Percentiles rank a stretch among this genome's conserved stretches.
Conservation (phyloP, 495 filamentous ascomycete species). For the Bathelium albidoporum region DNA sequence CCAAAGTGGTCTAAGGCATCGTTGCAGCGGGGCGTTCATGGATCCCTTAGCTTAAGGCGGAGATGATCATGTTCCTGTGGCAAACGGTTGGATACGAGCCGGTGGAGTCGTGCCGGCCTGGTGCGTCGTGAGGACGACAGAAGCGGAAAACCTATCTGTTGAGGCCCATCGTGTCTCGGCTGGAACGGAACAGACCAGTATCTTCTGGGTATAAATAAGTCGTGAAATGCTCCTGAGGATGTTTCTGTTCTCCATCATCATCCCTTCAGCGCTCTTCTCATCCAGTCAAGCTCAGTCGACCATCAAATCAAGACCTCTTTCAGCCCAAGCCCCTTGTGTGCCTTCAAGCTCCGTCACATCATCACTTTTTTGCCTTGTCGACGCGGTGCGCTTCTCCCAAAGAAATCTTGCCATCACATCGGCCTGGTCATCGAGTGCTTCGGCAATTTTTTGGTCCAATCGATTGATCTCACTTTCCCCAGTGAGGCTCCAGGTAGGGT, state of each 20-base stretch:
- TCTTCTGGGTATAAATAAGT: constrained; percentile 4
- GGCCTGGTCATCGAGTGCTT: not conserved
- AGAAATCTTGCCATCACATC: not conserved
- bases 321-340: not conserved
- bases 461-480: not conserved
- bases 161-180: not conserved
- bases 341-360: not conserved
- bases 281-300: not conserved
- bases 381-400: not conserved
- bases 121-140: not conserved
- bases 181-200: not conserved
- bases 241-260: constrained; percentile 15
- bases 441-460: not conserved
- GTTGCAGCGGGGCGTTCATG: constrained; percentile 6
- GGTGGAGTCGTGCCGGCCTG: not conserved
- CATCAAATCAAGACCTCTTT: not conserved
- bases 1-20: constrained; percentile 6
- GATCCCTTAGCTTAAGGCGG: constrained; percentile 6
- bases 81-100: not conserved
- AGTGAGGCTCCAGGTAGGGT: not conserved
- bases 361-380: not conserved
- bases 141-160: not conserved
- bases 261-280: not conserved
- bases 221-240: not conserved
- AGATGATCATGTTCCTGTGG: constrained; percentile 1